Percentiles rank a stretch among this genome's conserved stretches.
These are phyloP conservation scores for Melanogaster broomeanus DNA, from an alignment of 768 basidiomycete genomes.

Conservation along the genomic window DNA sequence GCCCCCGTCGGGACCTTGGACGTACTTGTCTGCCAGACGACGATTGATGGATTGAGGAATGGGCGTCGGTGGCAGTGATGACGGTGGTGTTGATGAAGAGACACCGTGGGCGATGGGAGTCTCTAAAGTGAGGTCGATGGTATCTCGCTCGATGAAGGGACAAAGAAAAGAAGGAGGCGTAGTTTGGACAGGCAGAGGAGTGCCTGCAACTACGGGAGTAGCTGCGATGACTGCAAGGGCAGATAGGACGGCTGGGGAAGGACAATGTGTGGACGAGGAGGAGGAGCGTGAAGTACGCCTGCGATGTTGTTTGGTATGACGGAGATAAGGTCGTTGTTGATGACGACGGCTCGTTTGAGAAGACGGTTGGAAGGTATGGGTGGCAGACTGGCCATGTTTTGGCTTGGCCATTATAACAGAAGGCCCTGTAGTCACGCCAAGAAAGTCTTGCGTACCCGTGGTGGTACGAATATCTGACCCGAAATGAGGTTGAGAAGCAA, in stretches of 20 bases:
- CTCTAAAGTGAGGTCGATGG: neutral
- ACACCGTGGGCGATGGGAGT: neutral
- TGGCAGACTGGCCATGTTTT: slow-evolving; percentile 36
- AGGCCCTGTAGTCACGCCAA: slow-evolving; percentile 38
- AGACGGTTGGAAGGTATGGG: slow-evolving; percentile 6
- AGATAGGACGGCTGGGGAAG: slow-evolving; percentile 55
- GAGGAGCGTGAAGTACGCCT: slow-evolving; percentile 19
- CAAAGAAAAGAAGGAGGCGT: slow-evolving; percentile 63
- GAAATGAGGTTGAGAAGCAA: slow-evolving; percentile 6
- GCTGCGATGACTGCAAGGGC: slow-evolving; percentile 58
- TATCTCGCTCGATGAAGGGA: slow-evolving; percentile 42
- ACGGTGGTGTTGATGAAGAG: slow-evolving; percentile 3
- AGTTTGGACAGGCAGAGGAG: slow-evolving; percentile 38
- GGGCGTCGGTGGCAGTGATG: slow-evolving; percentile 11
- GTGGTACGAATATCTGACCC: slow-evolving; percentile 29
- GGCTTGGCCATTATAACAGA: slow-evolving; percentile 56
- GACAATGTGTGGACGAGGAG: slow-evolving; percentile 26
- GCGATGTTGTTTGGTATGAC: slow-evolving; percentile 3
- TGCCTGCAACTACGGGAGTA: slow-evolving; percentile 44
- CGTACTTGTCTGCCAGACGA: slow-evolving; percentile 50
- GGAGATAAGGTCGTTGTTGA: neutral
- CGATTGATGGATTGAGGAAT: neutral
- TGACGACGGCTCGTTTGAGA: slow-evolving; percentile 14
- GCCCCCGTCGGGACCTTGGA: slow-evolving; percentile 49
- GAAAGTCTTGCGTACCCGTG: slow-evolving; percentile 34